Evolutionary conservation across 139 green algal species (phyloP).

Genomic region (Eudorina sp.): DNA sequence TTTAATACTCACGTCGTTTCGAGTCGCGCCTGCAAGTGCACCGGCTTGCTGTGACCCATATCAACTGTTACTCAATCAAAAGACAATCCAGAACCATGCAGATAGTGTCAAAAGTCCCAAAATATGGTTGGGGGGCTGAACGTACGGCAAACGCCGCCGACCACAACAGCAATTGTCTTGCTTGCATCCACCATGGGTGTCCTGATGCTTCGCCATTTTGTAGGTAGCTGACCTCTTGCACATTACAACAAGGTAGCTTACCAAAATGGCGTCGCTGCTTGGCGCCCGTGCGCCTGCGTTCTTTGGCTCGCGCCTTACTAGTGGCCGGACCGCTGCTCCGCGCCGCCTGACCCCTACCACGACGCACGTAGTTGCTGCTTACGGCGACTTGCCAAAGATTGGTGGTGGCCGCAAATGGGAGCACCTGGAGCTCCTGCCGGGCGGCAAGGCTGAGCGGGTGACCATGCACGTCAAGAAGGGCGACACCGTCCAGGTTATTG

Average conservation of each 20-base stretch:
- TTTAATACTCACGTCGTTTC: no score
- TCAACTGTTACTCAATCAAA: no score
- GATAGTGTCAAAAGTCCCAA: no score
- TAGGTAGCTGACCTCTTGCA: not conserved
- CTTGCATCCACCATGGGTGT: no score
- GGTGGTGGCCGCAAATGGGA: slow-evolving; percentile 93
- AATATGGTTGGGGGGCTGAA: no score
- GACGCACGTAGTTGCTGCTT: slow-evolving; percentile 46
- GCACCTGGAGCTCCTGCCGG: slow-evolving; percentile 78
- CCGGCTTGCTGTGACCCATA: no score
- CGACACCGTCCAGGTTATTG: slow-evolving; percentile 93
- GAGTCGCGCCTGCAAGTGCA: no score
- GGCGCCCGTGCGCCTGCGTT: slow-evolving; percentile 15
- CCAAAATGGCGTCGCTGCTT: slow-evolving; percentile 41
- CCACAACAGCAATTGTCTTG: not conserved
- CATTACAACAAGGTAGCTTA: slow-evolving; percentile 4
- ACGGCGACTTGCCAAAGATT: slow-evolving; percentile 61
- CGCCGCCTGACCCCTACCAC: slow-evolving; percentile 26
- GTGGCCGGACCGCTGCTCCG: not conserved
- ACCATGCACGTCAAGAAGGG: slow-evolving; percentile 93
- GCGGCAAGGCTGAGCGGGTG: slow-evolving; percentile 84
- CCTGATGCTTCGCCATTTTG: not conserved
- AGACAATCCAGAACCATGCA: no score
- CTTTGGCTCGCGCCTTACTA: slow-evolving; percentile 1
- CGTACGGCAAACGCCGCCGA: slow-evolving; percentile 15